Conservation (phyloP, 768 basidiomycete species). For the Boletus eberwhitei region DNA sequence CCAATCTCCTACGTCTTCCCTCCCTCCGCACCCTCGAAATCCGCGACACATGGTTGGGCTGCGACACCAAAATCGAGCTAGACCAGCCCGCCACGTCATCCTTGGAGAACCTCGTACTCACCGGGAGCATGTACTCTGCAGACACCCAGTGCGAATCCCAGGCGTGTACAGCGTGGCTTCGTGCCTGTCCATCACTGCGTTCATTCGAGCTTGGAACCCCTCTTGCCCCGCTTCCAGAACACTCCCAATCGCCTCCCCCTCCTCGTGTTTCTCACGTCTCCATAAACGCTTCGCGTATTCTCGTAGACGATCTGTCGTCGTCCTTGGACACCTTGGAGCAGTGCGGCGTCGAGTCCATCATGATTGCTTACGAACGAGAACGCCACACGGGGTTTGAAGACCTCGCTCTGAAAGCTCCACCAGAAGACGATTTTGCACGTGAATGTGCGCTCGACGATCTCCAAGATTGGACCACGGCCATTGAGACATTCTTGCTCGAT, state of each 20-base stretch:
- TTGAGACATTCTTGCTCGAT: slow-evolving; percentile 18
- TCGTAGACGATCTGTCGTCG: slow-evolving; percentile 19
- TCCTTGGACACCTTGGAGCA: slow-evolving; percentile 18
- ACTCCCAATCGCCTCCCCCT: neutral
- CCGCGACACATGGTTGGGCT: slow-evolving; percentile 67
- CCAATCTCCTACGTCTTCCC: slow-evolving; percentile 62
- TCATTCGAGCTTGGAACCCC: slow-evolving; percentile 23
- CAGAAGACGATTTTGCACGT: slow-evolving; percentile 24
- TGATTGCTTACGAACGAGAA: slow-evolving; percentile 19
- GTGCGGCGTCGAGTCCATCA: slow-evolving; percentile 21
- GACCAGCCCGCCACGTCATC: neutral
- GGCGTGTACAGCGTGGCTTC: slow-evolving; percentile 27
- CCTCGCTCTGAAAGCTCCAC: neutral
- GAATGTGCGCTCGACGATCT: slow-evolving; percentile 33
- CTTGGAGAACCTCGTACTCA: slow-evolving; percentile 24
- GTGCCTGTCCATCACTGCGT: slow-evolving; percentile 20
- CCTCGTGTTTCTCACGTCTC: slow-evolving; percentile 21
- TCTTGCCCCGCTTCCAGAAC: slow-evolving; percentile 16
- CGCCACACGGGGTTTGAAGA: neutral
- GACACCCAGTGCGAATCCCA: slow-evolving; percentile 15
- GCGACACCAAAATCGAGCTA: slow-evolving; percentile 23
- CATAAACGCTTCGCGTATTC: slow-evolving; percentile 27
- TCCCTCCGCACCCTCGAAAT: slow-evolving; percentile 60
- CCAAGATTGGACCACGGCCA: slow-evolving; percentile 23
- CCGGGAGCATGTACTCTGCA: slow-evolving; percentile 30